Percentiles rank a stretch among this genome's conserved stretches.
Conservation (phyloP, 257 asterid species). For the Paulownia fortunei region DNA sequence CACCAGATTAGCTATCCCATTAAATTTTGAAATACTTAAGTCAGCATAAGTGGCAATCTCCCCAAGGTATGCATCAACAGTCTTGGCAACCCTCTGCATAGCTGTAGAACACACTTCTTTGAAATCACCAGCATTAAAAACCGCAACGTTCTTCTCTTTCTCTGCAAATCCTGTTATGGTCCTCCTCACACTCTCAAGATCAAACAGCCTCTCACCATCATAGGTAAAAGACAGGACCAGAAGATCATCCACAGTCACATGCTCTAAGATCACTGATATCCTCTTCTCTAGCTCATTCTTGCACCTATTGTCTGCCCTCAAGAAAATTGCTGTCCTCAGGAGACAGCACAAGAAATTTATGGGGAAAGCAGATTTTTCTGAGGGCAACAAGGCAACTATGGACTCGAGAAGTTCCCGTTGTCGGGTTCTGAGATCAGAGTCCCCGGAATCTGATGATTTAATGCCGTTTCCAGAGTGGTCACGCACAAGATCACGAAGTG, state of each 20-base stretch:
- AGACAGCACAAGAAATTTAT: conserved; percentile 88
- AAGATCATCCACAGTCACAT: conserved; percentile 80
- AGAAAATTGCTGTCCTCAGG: conserved; percentile 76
- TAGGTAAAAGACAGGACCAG: conserved; percentile 70
- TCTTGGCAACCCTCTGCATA: conserved; percentile 76
- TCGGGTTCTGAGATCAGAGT: conserved; percentile 50
- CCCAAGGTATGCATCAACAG: conserved; percentile 79
- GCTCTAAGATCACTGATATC: conserved; percentile 67
- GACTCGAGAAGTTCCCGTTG: conserved; percentile 77
- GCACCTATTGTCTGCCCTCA: conserved; percentile 57
- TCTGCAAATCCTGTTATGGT: conserved; percentile 77
- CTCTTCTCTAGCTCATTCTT: conserved; percentile 82
- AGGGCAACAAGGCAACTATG: conserved; percentile 67
- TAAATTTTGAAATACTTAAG: conserved; percentile 75
- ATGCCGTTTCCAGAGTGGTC: conserved; percentile 73
- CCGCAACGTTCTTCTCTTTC: conserved; percentile 81
- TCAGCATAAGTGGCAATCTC: conserved; percentile 78
- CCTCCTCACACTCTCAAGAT: conserved; percentile 89
- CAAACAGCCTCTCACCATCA: conserved; percentile 84
- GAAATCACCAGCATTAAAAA: conserved; percentile 73
- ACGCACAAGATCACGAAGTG: conserved; percentile 78
- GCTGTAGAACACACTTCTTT: conserved; percentile 69
- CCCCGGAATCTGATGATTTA: conserved; percentile 34
- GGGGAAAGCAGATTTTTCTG: conserved; percentile 76
- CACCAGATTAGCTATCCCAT: conserved; percentile 84